Conservation (phyloP, 306 rosid genomes). For the Cucumis hystrix region DNA sequence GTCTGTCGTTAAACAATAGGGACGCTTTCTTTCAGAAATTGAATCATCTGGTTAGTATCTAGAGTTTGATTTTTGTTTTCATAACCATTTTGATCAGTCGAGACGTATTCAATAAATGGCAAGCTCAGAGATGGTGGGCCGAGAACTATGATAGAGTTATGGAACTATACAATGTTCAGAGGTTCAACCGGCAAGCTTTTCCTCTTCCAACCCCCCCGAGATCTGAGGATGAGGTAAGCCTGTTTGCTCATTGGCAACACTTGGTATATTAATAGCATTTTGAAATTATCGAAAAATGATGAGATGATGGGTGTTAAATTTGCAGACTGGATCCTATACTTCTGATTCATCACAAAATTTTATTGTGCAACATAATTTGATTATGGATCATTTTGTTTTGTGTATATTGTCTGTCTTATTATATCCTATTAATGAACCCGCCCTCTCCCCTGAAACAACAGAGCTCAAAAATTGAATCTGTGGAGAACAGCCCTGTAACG, state of each 20-base stretch:
- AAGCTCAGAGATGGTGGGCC: conserved; percentile 97
- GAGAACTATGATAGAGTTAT: conserved; percentile 87
- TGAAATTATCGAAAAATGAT: not conserved
- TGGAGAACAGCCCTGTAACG: conserved; percentile 72
- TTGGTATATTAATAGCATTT: not conserved
- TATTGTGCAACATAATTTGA: not conserved
- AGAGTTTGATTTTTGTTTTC: not conserved
- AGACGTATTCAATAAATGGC: conserved; percentile 81
- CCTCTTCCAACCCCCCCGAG: conserved; percentile 89
- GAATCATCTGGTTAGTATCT: not conserved
- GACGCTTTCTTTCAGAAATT: not conserved
- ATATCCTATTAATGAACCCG: not conserved
- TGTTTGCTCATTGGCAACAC: not conserved
- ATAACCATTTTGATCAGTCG: conserved; percentile 37
- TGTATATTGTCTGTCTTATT: not conserved
- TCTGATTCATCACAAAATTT: not conserved
- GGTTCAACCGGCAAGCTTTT: conserved; percentile 75
- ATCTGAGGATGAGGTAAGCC: conserved; percentile 81
- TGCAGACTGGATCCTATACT: not conserved
- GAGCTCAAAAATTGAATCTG: conserved; percentile 77
- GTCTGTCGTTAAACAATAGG: not conserved
- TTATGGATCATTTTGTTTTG: not conserved
- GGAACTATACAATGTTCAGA: conserved; percentile 93
- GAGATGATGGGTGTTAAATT: not conserved
- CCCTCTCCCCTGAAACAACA: conserved; percentile 14